Evolutionary conservation across 108 stramenopile species (phyloP).

Genomic region (Bacterosira constricta): DNA sequence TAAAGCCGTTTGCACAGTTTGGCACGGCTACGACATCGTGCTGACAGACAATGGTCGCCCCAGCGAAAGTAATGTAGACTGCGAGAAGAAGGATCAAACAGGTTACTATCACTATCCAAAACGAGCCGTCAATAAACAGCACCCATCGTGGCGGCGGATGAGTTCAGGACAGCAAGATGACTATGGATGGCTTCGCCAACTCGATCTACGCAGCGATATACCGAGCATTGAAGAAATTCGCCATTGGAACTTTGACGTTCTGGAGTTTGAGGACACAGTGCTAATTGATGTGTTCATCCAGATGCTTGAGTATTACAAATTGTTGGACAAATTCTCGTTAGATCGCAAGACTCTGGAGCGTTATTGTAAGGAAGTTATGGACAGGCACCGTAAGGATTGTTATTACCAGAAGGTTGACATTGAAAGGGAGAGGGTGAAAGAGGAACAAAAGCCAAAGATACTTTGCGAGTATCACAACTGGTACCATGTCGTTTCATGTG

Average conservation of each 20-base stretch:
- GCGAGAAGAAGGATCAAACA: not conserved
- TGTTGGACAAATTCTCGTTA: slow-evolving; percentile 28
- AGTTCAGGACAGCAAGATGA: not conserved
- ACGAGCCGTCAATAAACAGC: not conserved
- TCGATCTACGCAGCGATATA: slow-evolving; percentile 24
- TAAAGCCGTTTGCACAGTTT: slow-evolving; percentile 3
- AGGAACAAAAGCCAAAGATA: not conserved
- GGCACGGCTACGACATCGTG: slow-evolving; percentile 16
- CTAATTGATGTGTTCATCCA: slow-evolving; percentile 17
- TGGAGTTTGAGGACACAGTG: slow-evolving; percentile 22
- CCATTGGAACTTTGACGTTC: slow-evolving; percentile 43
- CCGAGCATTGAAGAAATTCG: slow-evolving; percentile 32
- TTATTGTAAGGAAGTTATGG: slow-evolving; percentile 24
- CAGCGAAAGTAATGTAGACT: not conserved
- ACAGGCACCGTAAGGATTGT: slow-evolving; percentile 27
- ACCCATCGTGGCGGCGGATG: not conserved
- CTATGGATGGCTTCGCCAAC: slow-evolving; percentile 27
- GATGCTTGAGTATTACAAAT: slow-evolving; percentile 37
- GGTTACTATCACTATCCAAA: not conserved
- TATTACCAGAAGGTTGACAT: slow-evolving; percentile 27
- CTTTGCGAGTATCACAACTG: slow-evolving; percentile 63
- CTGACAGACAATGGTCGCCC: not conserved
- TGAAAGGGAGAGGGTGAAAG: not conserved
- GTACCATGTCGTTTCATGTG: slow-evolving; percentile 55
- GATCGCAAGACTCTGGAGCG: slow-evolving; percentile 19